These are phyloP conservation scores for Jamesozyma rosinii DNA, from an alignment of 805 yeast species.

Conservation along the genomic window DNA sequence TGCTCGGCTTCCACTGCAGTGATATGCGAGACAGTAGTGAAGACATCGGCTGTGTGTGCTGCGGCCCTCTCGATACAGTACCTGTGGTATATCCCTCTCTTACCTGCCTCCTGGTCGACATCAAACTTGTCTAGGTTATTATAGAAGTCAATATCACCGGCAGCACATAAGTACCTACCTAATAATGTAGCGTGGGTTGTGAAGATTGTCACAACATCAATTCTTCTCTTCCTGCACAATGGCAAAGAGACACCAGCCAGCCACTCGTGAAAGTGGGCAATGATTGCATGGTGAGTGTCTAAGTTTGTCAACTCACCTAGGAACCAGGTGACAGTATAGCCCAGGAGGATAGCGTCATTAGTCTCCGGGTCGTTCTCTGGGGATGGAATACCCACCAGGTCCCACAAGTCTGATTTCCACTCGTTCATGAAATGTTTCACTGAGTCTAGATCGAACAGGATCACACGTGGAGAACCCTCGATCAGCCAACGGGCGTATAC, in stretches of 20 bases:
- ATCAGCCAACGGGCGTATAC: constrained; percentile 93
- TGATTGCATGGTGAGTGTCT: constrained; percentile 79
- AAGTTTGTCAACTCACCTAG: constrained; percentile 84
- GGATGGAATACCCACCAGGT: constrained; percentile 81
- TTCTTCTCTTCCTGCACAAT: constrained; percentile 77
- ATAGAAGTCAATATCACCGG: constrained; percentile 92
- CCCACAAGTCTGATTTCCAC: constrained; percentile 94
- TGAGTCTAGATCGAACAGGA: constrained; percentile 76
- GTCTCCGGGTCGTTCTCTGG: constrained; percentile 84
- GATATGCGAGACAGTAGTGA: constrained; percentile 93
- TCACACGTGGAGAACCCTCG: constrained; percentile 93
- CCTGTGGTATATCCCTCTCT: constrained; percentile 92
- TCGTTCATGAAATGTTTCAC: constrained; percentile 66
- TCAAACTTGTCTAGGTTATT: constrained; percentile 82
- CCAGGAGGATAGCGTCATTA: constrained; percentile 84
- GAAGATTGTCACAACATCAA: constrained; percentile 90
- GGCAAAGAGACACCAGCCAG: constrained; percentile 94
- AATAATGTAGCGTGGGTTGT: constrained; percentile 95
- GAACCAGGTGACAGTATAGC: constrained; percentile 94
- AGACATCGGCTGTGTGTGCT: constrained; percentile 91
- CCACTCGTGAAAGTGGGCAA: constrained; percentile 97
- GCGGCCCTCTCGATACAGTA: constrained; percentile 96
- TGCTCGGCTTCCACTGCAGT: constrained; percentile 96
- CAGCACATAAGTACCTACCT: constrained; percentile 93
- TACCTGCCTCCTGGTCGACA: constrained; percentile 96